Evolutionary conservation across 2,329 filamentous ascomycete species (phyloP).

Genomic region (Trichoderma gracile): DNA sequence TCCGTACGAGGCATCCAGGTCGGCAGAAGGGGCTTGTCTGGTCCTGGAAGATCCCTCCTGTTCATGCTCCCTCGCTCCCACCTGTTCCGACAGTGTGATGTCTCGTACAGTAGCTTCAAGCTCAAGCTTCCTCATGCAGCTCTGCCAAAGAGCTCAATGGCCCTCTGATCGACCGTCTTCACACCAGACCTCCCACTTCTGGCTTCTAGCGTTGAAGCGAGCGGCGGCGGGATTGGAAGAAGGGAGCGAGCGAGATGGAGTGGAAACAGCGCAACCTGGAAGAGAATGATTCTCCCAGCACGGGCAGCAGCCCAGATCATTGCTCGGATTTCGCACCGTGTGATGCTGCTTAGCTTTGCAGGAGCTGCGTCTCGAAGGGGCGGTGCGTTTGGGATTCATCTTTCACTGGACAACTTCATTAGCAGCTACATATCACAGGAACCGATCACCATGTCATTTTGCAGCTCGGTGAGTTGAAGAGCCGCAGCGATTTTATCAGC

Average conservation of each 20-base stretch:
- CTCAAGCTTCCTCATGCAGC: slow-evolving; percentile 1
- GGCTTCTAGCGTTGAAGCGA: slow-evolving; percentile 1
- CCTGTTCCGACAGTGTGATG: slow-evolving; percentile 10
- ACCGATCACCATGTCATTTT: slow-evolving; percentile 1
- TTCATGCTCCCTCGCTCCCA: background rate
- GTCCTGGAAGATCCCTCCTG: background rate
- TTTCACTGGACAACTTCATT: no score
- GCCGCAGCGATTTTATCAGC: background rate
- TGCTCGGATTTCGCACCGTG: slow-evolving; percentile 2
- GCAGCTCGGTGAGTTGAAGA: background rate
- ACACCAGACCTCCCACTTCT: background rate
- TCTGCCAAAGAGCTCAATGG: slow-evolving; percentile 3
- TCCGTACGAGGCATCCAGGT: background rate
- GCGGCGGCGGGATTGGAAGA: background rate
- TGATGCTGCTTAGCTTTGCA: slow-evolving; percentile 7
- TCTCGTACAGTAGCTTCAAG: background rate
- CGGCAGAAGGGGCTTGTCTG: slow-evolving; percentile 1
- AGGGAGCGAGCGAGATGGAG: background rate
- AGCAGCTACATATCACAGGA: background rate
- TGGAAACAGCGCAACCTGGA: background rate
- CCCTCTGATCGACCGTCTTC: background rate
- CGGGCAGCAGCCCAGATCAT: background rate
- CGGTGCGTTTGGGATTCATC: slow-evolving; percentile 6
- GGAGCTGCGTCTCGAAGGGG: slow-evolving; percentile 1
- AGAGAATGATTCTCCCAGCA: no score